A percentile compares a stretch with the other conserved stretches of the same genome.
Evolutionary conservation across 768 basidiomycete genomes (phyloP).

Genomic region (Leccinum incarnatum): DNA sequence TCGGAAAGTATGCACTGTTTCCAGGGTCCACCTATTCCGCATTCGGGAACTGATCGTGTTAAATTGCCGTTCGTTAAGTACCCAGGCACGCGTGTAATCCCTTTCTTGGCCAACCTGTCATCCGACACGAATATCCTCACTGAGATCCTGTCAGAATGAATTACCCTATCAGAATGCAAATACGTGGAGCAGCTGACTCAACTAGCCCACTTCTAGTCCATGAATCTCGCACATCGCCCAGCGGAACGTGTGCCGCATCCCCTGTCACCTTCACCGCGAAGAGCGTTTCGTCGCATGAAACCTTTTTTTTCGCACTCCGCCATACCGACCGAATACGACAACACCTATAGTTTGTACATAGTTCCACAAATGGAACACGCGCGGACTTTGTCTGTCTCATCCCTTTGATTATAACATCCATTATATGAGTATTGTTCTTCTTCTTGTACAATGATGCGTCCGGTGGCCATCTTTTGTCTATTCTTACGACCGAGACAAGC

Average conservation of each 20-base stretch:
- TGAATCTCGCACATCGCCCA: slow-evolving; percentile 22
- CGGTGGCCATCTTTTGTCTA: slow-evolving; percentile 7
- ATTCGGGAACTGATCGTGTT: slow-evolving; percentile 24
- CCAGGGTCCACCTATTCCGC: slow-evolving; percentile 32
- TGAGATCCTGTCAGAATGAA: slow-evolving; percentile 17
- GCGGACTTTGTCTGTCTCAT: slow-evolving; percentile 15
- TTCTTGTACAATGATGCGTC: slow-evolving; percentile 7
- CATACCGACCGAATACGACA: slow-evolving; percentile 2
- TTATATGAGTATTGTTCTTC: slow-evolving; percentile 7
- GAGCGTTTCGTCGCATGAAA: slow-evolving; percentile 10
- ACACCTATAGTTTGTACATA: background rate
- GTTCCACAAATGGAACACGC: slow-evolving; percentile 1
- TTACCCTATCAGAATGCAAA: slow-evolving; percentile 30
- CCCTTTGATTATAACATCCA: slow-evolving; percentile 7
- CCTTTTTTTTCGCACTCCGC: slow-evolving; percentile 18
- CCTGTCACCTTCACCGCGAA: slow-evolving; percentile 8
- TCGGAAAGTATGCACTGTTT: slow-evolving; percentile 24
- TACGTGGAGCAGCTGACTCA: slow-evolving; percentile 13
- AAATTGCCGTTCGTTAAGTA: slow-evolving; percentile 24
- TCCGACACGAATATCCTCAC: slow-evolving; percentile 2
- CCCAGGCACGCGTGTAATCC: slow-evolving; percentile 24
- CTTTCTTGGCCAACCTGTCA: slow-evolving; percentile 15
- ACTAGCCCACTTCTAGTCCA: slow-evolving; percentile 21
- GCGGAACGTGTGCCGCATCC: slow-evolving; percentile 14
- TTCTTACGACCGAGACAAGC: slow-evolving; percentile 12